A percentile compares a stretch with the other conserved stretches of the same genome.
Conservation (phyloP, 1,284 basidiomycete species). For the Cryptococcus neoformans region DNA sequence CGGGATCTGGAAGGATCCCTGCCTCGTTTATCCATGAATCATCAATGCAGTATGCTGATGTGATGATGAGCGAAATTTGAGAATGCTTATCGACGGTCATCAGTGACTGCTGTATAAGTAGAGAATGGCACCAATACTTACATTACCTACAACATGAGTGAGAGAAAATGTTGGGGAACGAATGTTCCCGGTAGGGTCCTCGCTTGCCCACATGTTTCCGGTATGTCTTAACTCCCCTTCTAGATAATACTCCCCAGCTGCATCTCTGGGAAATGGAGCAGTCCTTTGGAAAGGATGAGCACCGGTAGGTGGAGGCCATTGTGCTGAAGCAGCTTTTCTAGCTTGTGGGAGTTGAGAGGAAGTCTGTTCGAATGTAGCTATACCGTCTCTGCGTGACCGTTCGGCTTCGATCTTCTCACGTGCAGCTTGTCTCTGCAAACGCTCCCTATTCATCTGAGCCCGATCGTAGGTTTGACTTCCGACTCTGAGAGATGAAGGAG, state of each 20-base stretch:
- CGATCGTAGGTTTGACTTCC: conserved; percentile 32
- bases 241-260: conserved; percentile 42
- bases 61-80: conserved; percentile 36
- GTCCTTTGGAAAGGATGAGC: conserved; percentile 33
- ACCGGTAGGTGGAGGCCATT: neutral
- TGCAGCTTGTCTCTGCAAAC: conserved; percentile 37
- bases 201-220: conserved; percentile 14
- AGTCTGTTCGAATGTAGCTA: neutral
- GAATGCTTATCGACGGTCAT: conserved; percentile 19
- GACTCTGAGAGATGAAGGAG: conserved; percentile 8
- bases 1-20: conserved; percentile 27
- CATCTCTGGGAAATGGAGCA: conserved; percentile 32
- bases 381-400: neutral
- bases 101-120: neutral
- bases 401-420: conserved; percentile 6
- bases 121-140: conserved; percentile 15
- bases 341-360: neutral
- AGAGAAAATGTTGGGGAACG: conserved; percentile 8
- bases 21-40: conserved; percentile 31
- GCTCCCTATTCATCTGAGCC: conserved; percentile 42
- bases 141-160: conserved; percentile 30
- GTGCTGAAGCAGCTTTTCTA: neutral
- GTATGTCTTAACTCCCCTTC: conserved; percentile 42
- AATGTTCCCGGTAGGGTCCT: too few species aligned
- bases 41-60: conserved; percentile 37